Conservation (phyloP, 805 yeast genomes). For the Saturnispora galanensis region DNA sequence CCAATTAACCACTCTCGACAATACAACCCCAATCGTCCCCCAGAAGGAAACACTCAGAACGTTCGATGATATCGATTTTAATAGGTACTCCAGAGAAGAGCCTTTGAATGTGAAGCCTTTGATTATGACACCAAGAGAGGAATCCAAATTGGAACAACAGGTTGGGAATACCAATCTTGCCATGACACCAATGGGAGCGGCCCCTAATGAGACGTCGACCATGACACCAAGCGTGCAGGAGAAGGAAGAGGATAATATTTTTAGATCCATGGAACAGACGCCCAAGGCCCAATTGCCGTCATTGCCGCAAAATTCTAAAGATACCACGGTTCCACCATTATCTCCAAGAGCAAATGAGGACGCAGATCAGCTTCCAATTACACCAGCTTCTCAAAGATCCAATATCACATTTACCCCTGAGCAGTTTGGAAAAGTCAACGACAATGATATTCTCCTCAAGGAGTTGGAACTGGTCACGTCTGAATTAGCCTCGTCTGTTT, state of each 20-base stretch:
- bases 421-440: slow-evolving; percentile 51
- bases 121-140: no score
- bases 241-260: no score
- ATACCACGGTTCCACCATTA: no score
- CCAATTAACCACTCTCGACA: not conserved
- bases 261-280: no score
- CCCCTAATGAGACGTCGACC: no score
- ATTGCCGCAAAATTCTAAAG: not conserved
- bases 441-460: slow-evolving; percentile 46
- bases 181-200: no score
- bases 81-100: slow-evolving; percentile 4
- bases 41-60: not conserved
- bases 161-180: no score
- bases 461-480: slow-evolving; percentile 61
- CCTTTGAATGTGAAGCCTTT: slow-evolving; percentile 1
- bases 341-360: no score
- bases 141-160: no score
- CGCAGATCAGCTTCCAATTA: slow-evolving; percentile 2
- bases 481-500: slow-evolving; percentile 64
- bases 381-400: slow-evolving; percentile 6
- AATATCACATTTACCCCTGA: slow-evolving; percentile 37
- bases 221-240: no score
- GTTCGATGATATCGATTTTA: not conserved
- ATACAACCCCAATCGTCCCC: not conserved
- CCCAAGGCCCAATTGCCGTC: not conserved